Evolutionary conservation across 2,329 filamentous ascomycete genomes (phyloP).

Genomic region (Fusarium nematophilum): DNA sequence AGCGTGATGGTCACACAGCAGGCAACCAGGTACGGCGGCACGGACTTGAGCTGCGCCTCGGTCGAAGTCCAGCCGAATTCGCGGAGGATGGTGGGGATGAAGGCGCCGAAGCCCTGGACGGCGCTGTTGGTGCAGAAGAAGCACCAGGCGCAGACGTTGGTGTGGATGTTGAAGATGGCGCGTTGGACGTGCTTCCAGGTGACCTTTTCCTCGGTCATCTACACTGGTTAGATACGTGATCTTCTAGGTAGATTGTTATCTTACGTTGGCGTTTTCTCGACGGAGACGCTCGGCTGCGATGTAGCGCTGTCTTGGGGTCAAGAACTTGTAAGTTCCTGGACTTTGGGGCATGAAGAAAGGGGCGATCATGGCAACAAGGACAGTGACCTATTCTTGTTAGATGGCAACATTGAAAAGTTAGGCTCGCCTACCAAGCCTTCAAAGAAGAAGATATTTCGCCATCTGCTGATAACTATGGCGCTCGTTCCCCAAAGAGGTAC

Average conservation of each 20-base stretch:
- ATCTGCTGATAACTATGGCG: conserved; percentile 45
- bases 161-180: conserved; percentile 67
- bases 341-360: conserved; percentile 63
- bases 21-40: conserved; percentile 55
- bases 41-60: conserved; percentile 56
- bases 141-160: conserved; percentile 66
- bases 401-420: background rate
- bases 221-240: no score
- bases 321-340: conserved; percentile 59
- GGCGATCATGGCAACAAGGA: conserved; percentile 57
- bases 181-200: conserved; percentile 59
- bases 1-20: conserved; percentile 4
- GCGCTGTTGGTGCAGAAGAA: conserved; percentile 72
- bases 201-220: conserved; percentile 57
- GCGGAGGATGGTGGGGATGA: conserved; percentile 58
- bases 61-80: conserved; percentile 55
- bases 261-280: conserved; percentile 60
- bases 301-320: conserved; percentile 62
- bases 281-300: conserved; percentile 64
- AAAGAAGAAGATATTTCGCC: conserved; percentile 73
- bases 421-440: conserved; percentile 59
- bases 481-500: background rate
- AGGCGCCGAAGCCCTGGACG: conserved; percentile 63
- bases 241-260: no score
- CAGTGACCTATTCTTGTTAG: conserved; percentile 47